A percentile compares a stretch with the other conserved stretches of the same genome.
phyloP scores from a whole-genome alignment of 2,329 filamentous ascomycete genomes.

The Dryadomyces quercivorus region DNA sequence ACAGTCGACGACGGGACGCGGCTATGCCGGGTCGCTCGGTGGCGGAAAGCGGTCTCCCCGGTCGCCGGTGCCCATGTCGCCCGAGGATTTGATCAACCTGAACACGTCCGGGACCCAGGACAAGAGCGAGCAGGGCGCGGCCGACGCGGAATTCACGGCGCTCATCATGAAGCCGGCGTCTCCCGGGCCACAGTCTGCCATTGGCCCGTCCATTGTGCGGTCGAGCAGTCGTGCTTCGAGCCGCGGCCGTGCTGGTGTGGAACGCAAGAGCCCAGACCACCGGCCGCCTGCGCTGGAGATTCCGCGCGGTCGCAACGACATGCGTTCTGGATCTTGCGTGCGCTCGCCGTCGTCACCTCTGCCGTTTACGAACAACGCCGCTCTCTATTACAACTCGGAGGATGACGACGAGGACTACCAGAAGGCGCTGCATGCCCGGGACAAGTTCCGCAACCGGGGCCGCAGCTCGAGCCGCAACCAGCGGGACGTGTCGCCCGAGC shows the following conservation, averaged over 20 bases:
- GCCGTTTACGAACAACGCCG: constrained; percentile 53
- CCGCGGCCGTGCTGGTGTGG: constrained; percentile 26
- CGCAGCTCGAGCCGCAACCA: constrained; percentile 33
- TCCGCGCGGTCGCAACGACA: constrained; percentile 48
- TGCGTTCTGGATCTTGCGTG: constrained; percentile 42
- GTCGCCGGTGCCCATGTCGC: constrained; percentile 88
- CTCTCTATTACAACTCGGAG: constrained; percentile 42
- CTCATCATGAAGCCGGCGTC: constrained; percentile 1
- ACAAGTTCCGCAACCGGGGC: constrained; percentile 40
- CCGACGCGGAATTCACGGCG: neutral
- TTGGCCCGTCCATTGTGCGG: constrained; percentile 17
- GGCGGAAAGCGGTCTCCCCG: constrained; percentile 70
- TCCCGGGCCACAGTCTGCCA: constrained; percentile 13
- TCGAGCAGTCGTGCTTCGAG: constrained; percentile 35
- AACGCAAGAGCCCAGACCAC: constrained; percentile 31
- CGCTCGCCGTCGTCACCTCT: constrained; percentile 73
- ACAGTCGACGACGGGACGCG: constrained; percentile 37
- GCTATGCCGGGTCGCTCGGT: constrained; percentile 50
- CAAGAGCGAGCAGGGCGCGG: constrained; percentile 11
- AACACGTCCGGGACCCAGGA: constrained; percentile 18
- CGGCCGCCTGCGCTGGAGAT: constrained; percentile 31
- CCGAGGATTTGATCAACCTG: constrained; percentile 63
- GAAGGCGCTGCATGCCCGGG: constrained; percentile 39
- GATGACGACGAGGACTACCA: constrained; percentile 51
- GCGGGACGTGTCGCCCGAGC: constrained; percentile 15